These are phyloP conservation scores for Cordyceps fumosorosea DNA, from an alignment of 2,329 filamentous ascomycete species.

Conservation along the genomic window DNA sequence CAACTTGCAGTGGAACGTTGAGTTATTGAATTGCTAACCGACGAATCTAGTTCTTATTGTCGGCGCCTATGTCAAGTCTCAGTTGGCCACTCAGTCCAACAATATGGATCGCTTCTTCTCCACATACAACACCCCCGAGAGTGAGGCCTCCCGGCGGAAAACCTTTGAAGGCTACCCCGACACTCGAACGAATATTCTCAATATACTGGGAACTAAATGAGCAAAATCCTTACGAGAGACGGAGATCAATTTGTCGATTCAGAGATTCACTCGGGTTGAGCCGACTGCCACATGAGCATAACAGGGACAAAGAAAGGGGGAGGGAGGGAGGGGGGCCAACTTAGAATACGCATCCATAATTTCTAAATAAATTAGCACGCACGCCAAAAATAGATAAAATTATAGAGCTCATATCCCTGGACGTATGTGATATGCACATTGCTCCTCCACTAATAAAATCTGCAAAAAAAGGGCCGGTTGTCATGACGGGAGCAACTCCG, in stretches of 20 bases:
- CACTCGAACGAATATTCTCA: slow-evolving; percentile 29
- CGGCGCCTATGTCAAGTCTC: slow-evolving; percentile 27
- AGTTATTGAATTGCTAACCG: not conserved
- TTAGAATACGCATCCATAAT: not conserved
- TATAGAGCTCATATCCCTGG: not conserved
- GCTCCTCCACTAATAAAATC: not conserved
- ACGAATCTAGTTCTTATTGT: slow-evolving; percentile 16
- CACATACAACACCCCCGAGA: slow-evolving; percentile 31
- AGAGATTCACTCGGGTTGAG: not conserved
- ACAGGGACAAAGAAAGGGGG: not conserved
- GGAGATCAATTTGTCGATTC: not conserved
- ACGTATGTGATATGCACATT: not conserved
- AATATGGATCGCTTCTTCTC: slow-evolving; percentile 32
- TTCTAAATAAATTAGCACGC: not conserved
- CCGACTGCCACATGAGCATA: not conserved
- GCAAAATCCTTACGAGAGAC: not conserved
- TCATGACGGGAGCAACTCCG: not conserved
- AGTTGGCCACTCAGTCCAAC: slow-evolving; percentile 26
- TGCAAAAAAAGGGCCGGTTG: not conserved
- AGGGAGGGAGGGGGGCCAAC: not conserved
- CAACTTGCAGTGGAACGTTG: no score
- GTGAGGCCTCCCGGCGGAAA: slow-evolving; percentile 27
- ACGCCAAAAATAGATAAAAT: not conserved
- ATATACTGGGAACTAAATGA: slow-evolving; percentile 27
- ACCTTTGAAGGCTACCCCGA: slow-evolving; percentile 29